Evolutionary conservation across 495 filamentous ascomycete species (phyloP).

Genomic region (Aspergillus bridgeri): DNA sequence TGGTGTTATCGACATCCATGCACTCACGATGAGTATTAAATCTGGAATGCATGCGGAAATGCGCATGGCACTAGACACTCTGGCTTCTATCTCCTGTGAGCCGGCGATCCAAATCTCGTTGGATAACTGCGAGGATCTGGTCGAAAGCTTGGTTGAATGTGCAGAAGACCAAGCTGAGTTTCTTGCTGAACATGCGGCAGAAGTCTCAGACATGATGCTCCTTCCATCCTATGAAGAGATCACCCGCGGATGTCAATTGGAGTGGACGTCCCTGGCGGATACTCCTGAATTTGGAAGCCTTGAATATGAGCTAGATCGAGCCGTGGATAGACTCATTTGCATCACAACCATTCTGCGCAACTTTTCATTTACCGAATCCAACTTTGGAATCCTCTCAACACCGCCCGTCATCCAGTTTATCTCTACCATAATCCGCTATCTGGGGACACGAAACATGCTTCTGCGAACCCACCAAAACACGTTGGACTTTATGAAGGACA

Average conservation of each 20-base stretch:
- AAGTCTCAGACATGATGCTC: constrained; percentile 78
- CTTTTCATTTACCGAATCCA: constrained; percentile 78
- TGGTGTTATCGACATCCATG: constrained; percentile 83
- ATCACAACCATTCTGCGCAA: constrained; percentile 92
- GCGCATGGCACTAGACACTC: constrained; percentile 78
- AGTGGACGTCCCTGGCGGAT: constrained; percentile 66
- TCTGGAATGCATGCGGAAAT: constrained; percentile 87
- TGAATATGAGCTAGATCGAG: constrained; percentile 79
- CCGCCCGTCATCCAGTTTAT: constrained; percentile 75
- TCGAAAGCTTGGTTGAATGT: constrained; percentile 85
- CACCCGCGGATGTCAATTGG: constrained; percentile 67
- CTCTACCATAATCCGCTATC: constrained; percentile 73
- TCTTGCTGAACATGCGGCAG: constrained; percentile 72
- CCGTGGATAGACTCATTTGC: constrained; percentile 82
- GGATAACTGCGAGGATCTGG: constrained; percentile 77
- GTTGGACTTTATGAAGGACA: constrained; percentile 94
- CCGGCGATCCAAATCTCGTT: constrained; percentile 59
- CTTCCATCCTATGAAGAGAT: constrained; percentile 85
- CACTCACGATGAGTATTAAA: constrained; percentile 88
- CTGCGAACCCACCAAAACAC: constrained; percentile 76
- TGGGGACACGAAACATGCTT: constrained; percentile 87
- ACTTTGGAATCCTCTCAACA: constrained; percentile 68
- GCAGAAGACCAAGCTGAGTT: constrained; percentile 82
- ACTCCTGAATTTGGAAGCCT: constrained; percentile 69
- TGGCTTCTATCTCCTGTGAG: constrained; percentile 69